Conservation (phyloP, 768 basidiomycete species). For the Mycena galopus region DNA sequence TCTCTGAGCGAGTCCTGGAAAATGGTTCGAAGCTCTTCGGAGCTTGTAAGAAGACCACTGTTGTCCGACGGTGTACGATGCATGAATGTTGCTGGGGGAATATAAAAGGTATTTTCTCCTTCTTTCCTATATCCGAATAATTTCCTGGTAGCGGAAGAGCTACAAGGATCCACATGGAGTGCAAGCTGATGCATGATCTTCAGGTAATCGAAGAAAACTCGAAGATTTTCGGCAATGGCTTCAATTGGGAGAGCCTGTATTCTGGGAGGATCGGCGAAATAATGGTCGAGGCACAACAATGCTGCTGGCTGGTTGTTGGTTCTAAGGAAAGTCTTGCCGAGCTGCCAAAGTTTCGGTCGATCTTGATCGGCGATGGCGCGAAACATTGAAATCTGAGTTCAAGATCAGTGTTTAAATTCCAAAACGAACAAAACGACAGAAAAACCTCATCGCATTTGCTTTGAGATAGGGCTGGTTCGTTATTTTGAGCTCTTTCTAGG, state of each 20-base stretch:
- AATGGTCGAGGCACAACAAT: slow-evolving; percentile 59
- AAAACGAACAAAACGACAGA: background rate
- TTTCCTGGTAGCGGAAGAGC: slow-evolving; percentile 6
- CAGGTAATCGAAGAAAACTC: slow-evolving; percentile 53
- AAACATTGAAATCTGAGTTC: slow-evolving; percentile 46
- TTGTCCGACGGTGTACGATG: background rate
- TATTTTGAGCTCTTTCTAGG: slow-evolving; percentile 39
- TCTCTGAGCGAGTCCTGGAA: slow-evolving; percentile 43
- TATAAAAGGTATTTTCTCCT: slow-evolving; percentile 17
- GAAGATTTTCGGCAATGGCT: slow-evolving; percentile 46
- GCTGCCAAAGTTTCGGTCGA: slow-evolving; percentile 41
- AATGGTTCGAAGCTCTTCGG: slow-evolving; percentile 38
- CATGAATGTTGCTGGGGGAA: slow-evolving; percentile 33
- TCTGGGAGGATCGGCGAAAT: slow-evolving; percentile 46
- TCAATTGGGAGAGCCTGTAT: slow-evolving; percentile 40
- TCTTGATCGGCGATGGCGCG: slow-evolving; percentile 45
- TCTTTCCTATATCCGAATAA: slow-evolving; percentile 24
- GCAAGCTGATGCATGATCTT: slow-evolving; percentile 24
- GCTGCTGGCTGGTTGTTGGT: slow-evolving; percentile 47
- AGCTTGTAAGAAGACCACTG: slow-evolving; percentile 26
- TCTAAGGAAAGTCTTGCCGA: slow-evolving; percentile 46
- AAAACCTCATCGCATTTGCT: slow-evolving; percentile 32
- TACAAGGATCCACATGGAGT: slow-evolving; percentile 28
- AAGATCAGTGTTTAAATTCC: background rate
- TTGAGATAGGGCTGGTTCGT: slow-evolving; percentile 24